Evolutionary conservation across 345 rosid genomes (phyloP), one percentile per base, ranked within the genome.

Genomic region (Aquilaria malaccensis): DNA sequence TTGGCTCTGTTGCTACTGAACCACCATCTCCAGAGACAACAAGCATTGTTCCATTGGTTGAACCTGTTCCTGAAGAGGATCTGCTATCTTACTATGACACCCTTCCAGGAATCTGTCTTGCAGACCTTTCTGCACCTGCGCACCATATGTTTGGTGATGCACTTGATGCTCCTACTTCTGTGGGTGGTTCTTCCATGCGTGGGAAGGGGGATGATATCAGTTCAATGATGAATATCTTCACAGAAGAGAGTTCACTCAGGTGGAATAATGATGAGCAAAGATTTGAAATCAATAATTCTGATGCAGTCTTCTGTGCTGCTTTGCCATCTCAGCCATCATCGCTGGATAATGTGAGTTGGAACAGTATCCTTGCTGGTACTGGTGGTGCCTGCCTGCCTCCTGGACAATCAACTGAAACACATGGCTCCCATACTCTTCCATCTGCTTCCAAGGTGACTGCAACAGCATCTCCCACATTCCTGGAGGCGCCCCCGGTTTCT

Each of bases 381-480:
- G 52, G 45, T 31, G 10, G 53, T 60, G 6, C 10, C 2, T 5
- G 12, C 50, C 2, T 7, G 1, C 10, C 45, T 10, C 11, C 46
- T 48, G 30, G 11, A 7, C 43, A 37, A 37, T 22, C 65, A 51
- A 54, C 77, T 11, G 67, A 63, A 31, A 60, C 78, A 55, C 75
- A 74, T 52, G 72, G 67, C 52, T 65, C 76, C n/a, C 68, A 70
- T 63, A 59, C 58, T 0, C 57, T 49, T 37, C 70, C 66, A 52
- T 29, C 68, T 30, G 49, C 58, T 55, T 45, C 54, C 9, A 11
- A 58, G 41, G 51, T 67, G 70, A 77, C 41, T 59, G 57, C 13
- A 51, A 43, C 3, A 31, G 51, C 58, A 7, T 41, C 54, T 15
- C 67, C 37, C 55, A 31, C 9, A 7, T 37, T 11, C 3, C 13